phyloP scores from a whole-genome alignment of 345 rosid genomes.

The Syzygium oleosum region DNA sequence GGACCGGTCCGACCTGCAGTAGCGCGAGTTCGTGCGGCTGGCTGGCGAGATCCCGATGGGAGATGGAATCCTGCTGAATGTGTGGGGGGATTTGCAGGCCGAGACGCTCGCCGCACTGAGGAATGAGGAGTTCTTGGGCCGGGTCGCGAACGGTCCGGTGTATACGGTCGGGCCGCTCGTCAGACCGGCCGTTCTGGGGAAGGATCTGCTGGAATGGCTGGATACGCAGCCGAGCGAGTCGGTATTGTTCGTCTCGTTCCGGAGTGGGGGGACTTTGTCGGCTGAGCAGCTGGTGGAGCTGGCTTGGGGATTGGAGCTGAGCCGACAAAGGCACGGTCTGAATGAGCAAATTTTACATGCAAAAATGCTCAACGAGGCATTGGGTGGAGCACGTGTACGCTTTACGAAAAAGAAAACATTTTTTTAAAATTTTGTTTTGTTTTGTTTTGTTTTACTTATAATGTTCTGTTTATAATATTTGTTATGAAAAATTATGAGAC shows the following conservation, averaged over 20 bases:
- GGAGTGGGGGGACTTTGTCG: constrained; percentile 67
- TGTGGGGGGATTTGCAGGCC: constrained; percentile 47
- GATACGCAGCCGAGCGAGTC: constrained; percentile 35
- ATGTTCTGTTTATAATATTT: too few relatives aligned
- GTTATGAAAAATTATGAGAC: too few relatives aligned
- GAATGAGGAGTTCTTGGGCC: constrained; percentile 7
- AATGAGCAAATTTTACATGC: too few relatives aligned
- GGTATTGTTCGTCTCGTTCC: constrained; percentile 52
- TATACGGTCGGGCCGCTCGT: constrained; percentile 41
- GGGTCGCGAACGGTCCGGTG: constrained; percentile 16
- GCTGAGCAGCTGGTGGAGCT: constrained; percentile 38
- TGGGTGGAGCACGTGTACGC: fast-evolving
- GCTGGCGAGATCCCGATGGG: constrained; percentile 13
- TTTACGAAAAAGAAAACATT: too few relatives aligned
- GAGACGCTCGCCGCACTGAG: constrained; percentile 26
- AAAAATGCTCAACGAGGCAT: fast-evolving
- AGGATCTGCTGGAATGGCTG: constrained; percentile 32
- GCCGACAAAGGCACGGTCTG: constrained; percentile 12
- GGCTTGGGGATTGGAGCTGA: constrained; percentile 58
- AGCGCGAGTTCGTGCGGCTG: constrained; percentile 1
- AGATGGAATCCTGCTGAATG: constrained; percentile 52
- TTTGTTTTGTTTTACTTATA: too few relatives aligned
- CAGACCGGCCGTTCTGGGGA: background rate
- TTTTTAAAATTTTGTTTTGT: too few relatives aligned
- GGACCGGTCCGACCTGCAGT: constrained; percentile 16